These are phyloP conservation scores for Theileria orientalis DNA, from an alignment of 169 alveolate genomes.

Conservation along the genomic window DNA sequence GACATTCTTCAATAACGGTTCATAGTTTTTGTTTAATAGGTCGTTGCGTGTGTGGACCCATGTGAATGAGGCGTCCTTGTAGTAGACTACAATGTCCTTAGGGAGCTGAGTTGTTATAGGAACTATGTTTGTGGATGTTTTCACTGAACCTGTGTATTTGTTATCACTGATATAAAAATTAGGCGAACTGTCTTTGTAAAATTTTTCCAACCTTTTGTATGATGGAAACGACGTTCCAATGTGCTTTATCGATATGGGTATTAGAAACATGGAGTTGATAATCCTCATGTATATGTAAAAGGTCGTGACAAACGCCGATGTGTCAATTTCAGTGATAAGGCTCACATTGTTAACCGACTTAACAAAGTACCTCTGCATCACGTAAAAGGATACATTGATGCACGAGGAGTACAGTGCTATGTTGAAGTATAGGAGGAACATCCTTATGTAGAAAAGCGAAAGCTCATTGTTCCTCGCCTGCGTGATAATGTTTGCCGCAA, in stretches of 20 bases:
- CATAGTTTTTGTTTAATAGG: no score
- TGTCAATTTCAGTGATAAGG: constrained; percentile 10
- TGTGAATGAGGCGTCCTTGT: constrained; percentile 31
- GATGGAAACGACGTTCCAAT: constrained; percentile 19
- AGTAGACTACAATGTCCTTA: constrained; percentile 19
- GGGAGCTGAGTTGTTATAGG: no score
- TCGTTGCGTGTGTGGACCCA: no score
- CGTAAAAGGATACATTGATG: neutral
- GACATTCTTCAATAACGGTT: no score
- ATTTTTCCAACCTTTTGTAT: constrained; percentile 14
- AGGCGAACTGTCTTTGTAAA: constrained; percentile 30
- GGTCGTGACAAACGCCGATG: constrained; percentile 28
- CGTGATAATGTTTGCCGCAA: constrained; percentile 25
- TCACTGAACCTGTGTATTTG: neutral
- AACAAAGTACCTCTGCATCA: no score
- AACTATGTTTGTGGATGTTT: no score
- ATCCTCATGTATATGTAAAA: constrained; percentile 6
- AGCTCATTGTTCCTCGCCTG: constrained; percentile 35
- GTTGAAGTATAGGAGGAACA: constrained; percentile 14
- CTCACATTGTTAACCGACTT: constrained; percentile 3
- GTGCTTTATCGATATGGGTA: constrained; percentile 22
- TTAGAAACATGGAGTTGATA: constrained; percentile 16
- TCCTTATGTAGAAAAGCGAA: constrained; percentile 11
- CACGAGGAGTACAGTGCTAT: neutral
- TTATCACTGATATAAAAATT: constrained; percentile 27